A percentile compares a stretch with the other conserved stretches of the same genome.
Evolutionary conservation across 345 rosid genomes (phyloP).

Genomic region (Cardiospermum halicacabum): DNA sequence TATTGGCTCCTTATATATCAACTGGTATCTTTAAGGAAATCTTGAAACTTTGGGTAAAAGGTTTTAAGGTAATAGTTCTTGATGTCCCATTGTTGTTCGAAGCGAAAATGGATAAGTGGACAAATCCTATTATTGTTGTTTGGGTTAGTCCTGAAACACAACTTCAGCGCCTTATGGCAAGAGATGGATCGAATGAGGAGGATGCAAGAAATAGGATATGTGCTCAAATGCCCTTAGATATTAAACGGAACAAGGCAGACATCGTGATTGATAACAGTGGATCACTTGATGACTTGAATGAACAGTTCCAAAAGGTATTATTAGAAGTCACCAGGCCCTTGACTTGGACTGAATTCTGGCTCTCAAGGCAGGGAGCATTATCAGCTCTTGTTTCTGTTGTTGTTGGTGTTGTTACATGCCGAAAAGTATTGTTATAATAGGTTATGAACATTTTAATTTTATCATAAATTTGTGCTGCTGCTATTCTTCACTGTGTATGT

Average conservation of each 20-base stretch:
- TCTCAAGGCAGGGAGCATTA: conserved; percentile 74
- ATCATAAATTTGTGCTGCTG: conserved; percentile 4
- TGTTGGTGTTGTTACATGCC: conserved; percentile 42
- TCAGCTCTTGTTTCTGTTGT: conserved; percentile 39
- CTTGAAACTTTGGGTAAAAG: conserved; percentile 67
- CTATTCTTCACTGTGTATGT: neutral
- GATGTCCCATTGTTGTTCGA: conserved; percentile 85
- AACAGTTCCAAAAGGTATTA: conserved; percentile 48
- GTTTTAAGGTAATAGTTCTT: conserved; percentile 61
- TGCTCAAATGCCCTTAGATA: conserved; percentile 81
- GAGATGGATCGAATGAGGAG: conserved; percentile 57
- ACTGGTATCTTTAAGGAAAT: conserved; percentile 60
- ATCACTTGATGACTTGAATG: conserved; percentile 56
- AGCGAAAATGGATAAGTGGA: conserved; percentile 81
- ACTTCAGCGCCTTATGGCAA: conserved; percentile 64
- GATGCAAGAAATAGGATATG: conserved; percentile 72
- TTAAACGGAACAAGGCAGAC: conserved; percentile 64
- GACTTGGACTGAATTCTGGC: conserved; percentile 79
- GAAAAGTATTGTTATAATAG: conserved; percentile 23
- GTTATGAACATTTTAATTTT: neutral
- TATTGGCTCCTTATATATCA: conserved; percentile 82
- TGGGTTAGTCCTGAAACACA: conserved; percentile 77
- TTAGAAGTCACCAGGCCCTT: conserved; percentile 55
- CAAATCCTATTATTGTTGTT: conserved; percentile 70
- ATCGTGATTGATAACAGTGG: conserved; percentile 79